These are phyloP conservation scores for Sporothrix mexicana DNA, from an alignment of 2,329 filamentous ascomycete species.

Conservation along the genomic window DNA sequence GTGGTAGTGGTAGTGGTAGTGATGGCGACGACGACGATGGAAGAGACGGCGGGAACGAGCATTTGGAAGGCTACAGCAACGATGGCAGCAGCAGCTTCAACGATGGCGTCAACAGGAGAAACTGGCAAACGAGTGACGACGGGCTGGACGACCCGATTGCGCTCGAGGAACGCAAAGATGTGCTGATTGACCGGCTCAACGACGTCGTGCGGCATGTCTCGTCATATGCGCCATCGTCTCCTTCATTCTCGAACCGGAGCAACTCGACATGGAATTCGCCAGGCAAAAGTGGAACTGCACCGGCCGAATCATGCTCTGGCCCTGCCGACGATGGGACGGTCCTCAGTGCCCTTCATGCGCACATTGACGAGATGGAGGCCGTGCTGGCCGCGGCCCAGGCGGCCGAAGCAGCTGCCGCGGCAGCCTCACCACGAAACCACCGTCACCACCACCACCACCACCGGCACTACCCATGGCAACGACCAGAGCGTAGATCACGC, in stretches of 20 bases:
- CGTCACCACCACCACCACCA: slow-evolving; percentile 3
- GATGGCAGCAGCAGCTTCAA: slow-evolving; percentile 4
- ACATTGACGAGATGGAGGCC: slow-evolving; percentile 53
- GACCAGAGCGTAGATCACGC: slow-evolving; percentile 32
- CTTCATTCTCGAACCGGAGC: slow-evolving; percentile 36
- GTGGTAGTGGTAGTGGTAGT: not conserved
- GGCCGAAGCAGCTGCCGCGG: slow-evolving; percentile 25
- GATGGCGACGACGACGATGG: not conserved
- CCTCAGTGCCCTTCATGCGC: slow-evolving; percentile 48
- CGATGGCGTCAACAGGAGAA: not conserved
- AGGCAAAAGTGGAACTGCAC: slow-evolving; percentile 6
- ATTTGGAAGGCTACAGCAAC: slow-evolving; percentile 15
- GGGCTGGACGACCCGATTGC: slow-evolving; percentile 40
- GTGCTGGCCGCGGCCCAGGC: slow-evolving; percentile 38
- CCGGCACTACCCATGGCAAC: slow-evolving; percentile 33
- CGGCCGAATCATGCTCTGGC: not conserved
- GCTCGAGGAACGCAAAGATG: slow-evolving; percentile 50
- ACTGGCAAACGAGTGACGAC: slow-evolving; percentile 24
- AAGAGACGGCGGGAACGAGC: slow-evolving; percentile 19
- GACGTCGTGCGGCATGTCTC: slow-evolving; percentile 49
- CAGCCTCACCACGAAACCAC: slow-evolving; percentile 18
- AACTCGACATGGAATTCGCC: slow-evolving; percentile 24
- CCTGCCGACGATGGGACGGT: slow-evolving; percentile 25
- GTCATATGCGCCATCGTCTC: slow-evolving; percentile 39
- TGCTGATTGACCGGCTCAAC: slow-evolving; percentile 53